phyloP scores from a whole-genome alignment of 805 yeast species.

The Candida broadrunensis region DNA sequence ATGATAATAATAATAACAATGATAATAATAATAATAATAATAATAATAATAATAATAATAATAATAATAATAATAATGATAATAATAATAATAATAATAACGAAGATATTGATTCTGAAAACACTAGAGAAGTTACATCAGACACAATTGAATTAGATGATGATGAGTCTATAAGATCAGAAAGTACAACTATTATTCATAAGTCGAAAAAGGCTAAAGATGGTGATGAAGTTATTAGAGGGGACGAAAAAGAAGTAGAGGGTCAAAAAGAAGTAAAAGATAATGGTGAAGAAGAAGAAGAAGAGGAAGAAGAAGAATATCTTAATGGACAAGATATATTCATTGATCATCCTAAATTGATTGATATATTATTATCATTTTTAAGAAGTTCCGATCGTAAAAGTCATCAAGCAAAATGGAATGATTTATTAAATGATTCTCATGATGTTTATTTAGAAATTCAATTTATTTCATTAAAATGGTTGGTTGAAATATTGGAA shows the following conservation, averaged over 20 bases:
- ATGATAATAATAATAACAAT: conserved; percentile 1
- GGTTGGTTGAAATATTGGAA: conserved; percentile 74
- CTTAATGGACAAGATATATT: conserved; percentile 67
- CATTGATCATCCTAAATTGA: conserved; percentile 75
- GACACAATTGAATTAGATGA: conserved; percentile 8
- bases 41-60: background rate
- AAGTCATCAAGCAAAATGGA: conserved; percentile 12
- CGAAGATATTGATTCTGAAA: conserved; percentile 5
- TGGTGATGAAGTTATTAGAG: conserved; percentile 4
- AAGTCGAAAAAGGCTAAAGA: conserved; percentile 7
- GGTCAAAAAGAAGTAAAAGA: conserved; percentile 19
- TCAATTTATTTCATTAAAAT: conserved; percentile 72
- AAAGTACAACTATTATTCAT: conserved; percentile 22
- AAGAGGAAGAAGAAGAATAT: conserved; percentile 22
- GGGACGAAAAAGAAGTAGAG: conserved; percentile 15
- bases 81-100: conserved; percentile 1
- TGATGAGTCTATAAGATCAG: conserved; percentile 22
- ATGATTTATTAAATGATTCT: conserved; percentile 30
- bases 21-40: too few relatives aligned
- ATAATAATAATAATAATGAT: conserved; percentile 1
- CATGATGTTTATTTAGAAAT: conserved; percentile 52
- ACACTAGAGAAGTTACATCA: conserved; percentile 1
- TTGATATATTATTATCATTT: conserved; percentile 78
- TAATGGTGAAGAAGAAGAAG: conserved; percentile 53
- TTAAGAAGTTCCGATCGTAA: conserved; percentile 64